phyloP scores from a whole-genome alignment of 2,329 filamentous ascomycete species.

The Colletotrichum australisinense region DNA sequence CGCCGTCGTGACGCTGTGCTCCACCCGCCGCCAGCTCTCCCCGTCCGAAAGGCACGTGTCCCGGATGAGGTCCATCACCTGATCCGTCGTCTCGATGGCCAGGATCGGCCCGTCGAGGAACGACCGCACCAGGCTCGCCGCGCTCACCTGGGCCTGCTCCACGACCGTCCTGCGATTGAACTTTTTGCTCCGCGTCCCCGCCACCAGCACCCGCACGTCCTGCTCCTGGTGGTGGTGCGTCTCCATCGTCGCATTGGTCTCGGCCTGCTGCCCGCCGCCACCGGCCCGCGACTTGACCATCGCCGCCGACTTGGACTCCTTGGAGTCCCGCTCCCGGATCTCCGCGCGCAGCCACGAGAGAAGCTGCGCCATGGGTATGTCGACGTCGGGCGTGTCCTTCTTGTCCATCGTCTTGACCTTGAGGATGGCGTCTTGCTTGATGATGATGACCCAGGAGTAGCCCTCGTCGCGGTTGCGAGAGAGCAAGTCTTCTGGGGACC shows the following conservation, averaged over 20 bases:
- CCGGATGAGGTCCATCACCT: constrained; percentile 80
- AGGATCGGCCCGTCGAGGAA: constrained; percentile 84
- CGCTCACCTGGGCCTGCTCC: constrained; percentile 75
- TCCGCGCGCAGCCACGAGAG: constrained; percentile 85
- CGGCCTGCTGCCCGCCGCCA: constrained; percentile 46
- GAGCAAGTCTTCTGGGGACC: constrained; percentile 82
- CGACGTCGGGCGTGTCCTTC: constrained; percentile 80
- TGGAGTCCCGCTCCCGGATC: constrained; percentile 81
- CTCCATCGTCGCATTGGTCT: constrained; percentile 43
- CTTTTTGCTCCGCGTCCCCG: constrained; percentile 89
- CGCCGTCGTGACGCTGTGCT: constrained; percentile 79
- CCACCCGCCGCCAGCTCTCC: constrained; percentile 85
- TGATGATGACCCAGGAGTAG: constrained; percentile 89
- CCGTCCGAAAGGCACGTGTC: constrained; percentile 81
- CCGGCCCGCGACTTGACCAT: constrained; percentile 53
- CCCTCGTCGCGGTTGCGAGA: constrained; percentile 80
- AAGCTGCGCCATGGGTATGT: constrained; percentile 79
- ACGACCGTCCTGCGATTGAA: constrained; percentile 89
- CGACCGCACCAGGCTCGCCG: constrained; percentile 72
- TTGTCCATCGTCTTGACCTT: constrained; percentile 84
- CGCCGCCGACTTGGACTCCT: constrained; percentile 68
- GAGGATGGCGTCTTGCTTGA: constrained; percentile 81
- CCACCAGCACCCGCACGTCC: constrained; percentile 86
- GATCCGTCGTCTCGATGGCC: constrained; percentile 89
- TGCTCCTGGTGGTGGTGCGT: constrained; percentile 63